Conservation (phyloP, 2,329 filamentous ascomycete species). For the Fusarium liriodendri region DNA sequence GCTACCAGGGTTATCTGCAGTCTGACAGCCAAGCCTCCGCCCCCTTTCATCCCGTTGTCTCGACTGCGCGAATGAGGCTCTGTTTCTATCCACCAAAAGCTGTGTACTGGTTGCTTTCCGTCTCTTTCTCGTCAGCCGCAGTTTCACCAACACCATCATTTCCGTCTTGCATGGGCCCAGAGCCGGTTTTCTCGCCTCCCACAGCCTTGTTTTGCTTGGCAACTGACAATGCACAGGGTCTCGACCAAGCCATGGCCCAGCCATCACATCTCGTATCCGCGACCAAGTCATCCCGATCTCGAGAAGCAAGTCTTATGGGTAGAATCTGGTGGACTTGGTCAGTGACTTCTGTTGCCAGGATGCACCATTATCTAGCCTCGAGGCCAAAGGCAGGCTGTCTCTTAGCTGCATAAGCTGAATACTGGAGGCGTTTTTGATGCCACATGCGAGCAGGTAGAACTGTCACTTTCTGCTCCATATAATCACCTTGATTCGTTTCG, state of each 20-base stretch:
- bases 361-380: not conserved
- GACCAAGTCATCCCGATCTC: not conserved
- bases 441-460: not conserved
- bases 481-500: not conserved
- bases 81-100: not conserved
- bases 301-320: not conserved
- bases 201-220: not conserved
- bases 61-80: not conserved
- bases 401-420: conserved; percentile 9
- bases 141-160: not conserved
- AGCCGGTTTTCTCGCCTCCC: not conserved
- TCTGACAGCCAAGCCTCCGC: not conserved
- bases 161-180: not conserved
- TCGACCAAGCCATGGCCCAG: not conserved
- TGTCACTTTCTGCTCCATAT: conserved; percentile 1
- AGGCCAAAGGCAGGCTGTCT: conserved; percentile 10
- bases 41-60: not conserved
- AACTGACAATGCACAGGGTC: not conserved
- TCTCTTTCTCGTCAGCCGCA: not conserved
- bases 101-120: not conserved
- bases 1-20: not conserved
- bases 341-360: not conserved
- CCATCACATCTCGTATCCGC: not conserved
- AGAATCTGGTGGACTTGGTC: not conserved
- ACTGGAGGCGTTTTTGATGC: not conserved